Percentiles rank a stretch among this genome's conserved stretches.
Conservation (phyloP, 1,139 yeast species). For the Candida sanyaensis region DNA sequence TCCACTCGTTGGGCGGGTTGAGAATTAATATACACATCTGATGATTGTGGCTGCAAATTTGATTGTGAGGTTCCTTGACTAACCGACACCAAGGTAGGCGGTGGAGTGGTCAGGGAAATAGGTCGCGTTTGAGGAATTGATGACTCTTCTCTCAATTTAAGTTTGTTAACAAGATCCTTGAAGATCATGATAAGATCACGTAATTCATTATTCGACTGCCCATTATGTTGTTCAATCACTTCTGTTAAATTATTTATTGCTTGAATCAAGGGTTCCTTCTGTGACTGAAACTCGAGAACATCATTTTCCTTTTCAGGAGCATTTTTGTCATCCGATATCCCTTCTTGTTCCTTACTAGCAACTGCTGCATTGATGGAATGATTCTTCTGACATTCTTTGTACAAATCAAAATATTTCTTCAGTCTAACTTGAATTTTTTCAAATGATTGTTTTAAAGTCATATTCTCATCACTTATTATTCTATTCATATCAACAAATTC, state of each 20-base stretch:
- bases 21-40: background rate
- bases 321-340: background rate
- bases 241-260: background rate
- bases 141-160: too few relatives aligned
- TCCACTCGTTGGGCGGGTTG: background rate
- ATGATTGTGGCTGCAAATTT: background rate
- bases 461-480: background rate
- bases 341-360: background rate
- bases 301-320: background rate
- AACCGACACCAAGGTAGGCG: too few relatives aligned
- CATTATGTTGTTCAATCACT: background rate
- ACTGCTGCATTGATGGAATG: background rate
- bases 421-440: conserved; percentile 3
- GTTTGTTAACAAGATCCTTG: background rate
- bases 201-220: background rate
- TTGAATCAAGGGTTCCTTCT: background rate
- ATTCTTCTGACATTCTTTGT: conserved; percentile 3
- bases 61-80: background rate
- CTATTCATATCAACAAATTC: background rate
- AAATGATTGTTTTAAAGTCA: background rate
- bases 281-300: background rate
- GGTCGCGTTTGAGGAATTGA: background rate
- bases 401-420: conserved; percentile 7
- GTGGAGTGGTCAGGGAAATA: background rate
- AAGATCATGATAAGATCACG: background rate